A percentile compares a stretch with the other conserved stretches of the same genome.
These are phyloP conservation scores for Lolium perenne DNA, from an alignment of 176 grass and related monocot species.

Conservation along the genomic window DNA sequence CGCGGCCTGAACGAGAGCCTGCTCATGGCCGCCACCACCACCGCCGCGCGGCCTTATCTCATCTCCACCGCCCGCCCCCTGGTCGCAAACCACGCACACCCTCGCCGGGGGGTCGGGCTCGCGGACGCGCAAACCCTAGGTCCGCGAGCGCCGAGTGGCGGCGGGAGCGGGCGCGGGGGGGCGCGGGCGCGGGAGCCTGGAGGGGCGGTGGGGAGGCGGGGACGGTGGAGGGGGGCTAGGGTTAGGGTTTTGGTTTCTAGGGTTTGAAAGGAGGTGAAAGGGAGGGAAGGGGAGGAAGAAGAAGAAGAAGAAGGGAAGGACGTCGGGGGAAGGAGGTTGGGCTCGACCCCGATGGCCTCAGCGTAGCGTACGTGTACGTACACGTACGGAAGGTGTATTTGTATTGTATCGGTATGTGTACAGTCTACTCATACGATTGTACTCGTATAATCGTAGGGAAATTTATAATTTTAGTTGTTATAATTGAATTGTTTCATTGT, in stretches of 20 bases:
- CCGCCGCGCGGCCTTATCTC: slow-evolving; percentile 50
- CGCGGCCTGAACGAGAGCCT: slow-evolving; percentile 94
- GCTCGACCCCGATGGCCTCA: slow-evolving; percentile 39
- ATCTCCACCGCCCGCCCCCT: slow-evolving; percentile 43
- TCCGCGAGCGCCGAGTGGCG: not conserved
- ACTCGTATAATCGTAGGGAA: no score
- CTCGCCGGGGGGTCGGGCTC: not conserved
- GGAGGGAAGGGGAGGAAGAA: slow-evolving; percentile 57
- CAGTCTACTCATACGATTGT: not conserved
- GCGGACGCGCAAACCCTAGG: slow-evolving; percentile 49
- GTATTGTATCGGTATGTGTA: not conserved
- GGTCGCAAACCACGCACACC: not conserved
- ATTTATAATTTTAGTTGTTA: no score
- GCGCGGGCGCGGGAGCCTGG: slow-evolving; percentile 18
- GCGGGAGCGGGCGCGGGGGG: not conserved
- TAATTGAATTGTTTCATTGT: no score
- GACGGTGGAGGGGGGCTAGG: slow-evolving; percentile 35
- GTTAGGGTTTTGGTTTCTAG: slow-evolving; percentile 70
- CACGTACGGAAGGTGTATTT: not conserved
- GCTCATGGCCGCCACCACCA: slow-evolving; percentile 74
- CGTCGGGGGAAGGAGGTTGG: slow-evolving; percentile 24
- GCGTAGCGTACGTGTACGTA: slow-evolving; percentile 29
- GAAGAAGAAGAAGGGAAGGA: slow-evolving; percentile 21
- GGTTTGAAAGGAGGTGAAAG: slow-evolving; percentile 63
- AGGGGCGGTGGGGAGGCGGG: not conserved